phyloP scores from a whole-genome alignment of 164 flowering plant genomes.

The Umbellularia californica region DNA sequence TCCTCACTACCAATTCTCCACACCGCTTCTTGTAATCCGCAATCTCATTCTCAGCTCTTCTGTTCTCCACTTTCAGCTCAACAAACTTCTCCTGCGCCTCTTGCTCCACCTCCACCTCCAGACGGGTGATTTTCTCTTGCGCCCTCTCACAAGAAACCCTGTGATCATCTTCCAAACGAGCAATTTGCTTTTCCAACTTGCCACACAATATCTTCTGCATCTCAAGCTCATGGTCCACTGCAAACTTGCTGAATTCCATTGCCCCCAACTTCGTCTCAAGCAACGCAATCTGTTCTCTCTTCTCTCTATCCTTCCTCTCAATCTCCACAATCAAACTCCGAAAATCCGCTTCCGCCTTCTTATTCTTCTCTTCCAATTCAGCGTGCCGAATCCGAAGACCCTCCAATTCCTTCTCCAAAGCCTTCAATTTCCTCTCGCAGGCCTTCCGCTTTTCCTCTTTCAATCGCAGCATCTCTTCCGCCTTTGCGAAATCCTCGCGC shows the following conservation, averaged over 20 bases:
- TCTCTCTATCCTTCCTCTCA: slow-evolving; percentile 2
- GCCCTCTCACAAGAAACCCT: neutral
- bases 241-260: neutral
- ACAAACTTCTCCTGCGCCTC: slow-evolving; percentile 18
- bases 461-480: slow-evolving; percentile 3
- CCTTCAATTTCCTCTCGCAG: neutral
- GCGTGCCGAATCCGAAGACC: neutral
- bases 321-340: no score
- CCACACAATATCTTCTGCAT: slow-evolving; percentile 1
- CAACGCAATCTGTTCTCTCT: neutral
- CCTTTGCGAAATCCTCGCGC: slow-evolving; percentile 10
- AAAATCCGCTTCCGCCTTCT: slow-evolving; percentile 9
- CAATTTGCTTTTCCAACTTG: slow-evolving; percentile 4
- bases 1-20: slow-evolving; percentile 26
- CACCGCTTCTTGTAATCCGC: slow-evolving; percentile 36
- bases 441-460: slow-evolving; percentile 5
- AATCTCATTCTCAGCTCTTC: neutral
- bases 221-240: slow-evolving; percentile 8
- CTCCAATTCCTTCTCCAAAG: slow-evolving; percentile 11
- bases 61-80: slow-evolving; percentile 38
- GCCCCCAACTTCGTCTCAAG: neutral
- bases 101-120: slow-evolving; percentile 9
- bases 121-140: neutral
- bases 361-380: slow-evolving; percentile 1
- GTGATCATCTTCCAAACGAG: slow-evolving; percentile 11